These are phyloP conservation scores for Waltergamsia citrina DNA, from an alignment of 2,329 filamentous ascomycete species.

Conservation along the genomic window DNA sequence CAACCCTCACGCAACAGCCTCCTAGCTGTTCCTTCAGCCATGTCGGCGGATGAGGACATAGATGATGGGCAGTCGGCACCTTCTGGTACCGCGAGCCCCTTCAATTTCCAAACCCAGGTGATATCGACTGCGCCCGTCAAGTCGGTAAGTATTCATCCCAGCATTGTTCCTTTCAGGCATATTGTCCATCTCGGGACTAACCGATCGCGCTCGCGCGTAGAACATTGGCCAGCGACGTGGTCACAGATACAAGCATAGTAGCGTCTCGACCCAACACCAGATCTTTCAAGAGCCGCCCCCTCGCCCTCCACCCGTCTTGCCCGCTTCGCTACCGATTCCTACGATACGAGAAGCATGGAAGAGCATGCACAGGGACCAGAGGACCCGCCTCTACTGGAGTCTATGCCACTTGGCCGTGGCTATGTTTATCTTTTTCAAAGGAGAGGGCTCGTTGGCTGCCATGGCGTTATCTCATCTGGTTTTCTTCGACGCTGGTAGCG, in stretches of 20 bases:
- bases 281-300: constrained; percentile 90
- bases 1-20: constrained; percentile 1
- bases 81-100: constrained; percentile 51
- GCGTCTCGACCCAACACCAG: constrained; percentile 78
- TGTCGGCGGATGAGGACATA: constrained; percentile 9
- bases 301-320: constrained; percentile 77
- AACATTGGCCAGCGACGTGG: constrained; percentile 86
- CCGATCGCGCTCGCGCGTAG: constrained; percentile 28
- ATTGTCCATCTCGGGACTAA: neutral
- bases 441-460: constrained; percentile 78
- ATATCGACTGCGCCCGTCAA: constrained; percentile 69
- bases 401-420: constrained; percentile 79
- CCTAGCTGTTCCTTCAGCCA: constrained; percentile 17
- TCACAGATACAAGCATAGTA: constrained; percentile 97
- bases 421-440: constrained; percentile 75
- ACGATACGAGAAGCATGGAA: constrained; percentile 80
- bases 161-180: neutral
- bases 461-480: constrained; percentile 89
- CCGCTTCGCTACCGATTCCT: constrained; percentile 84
- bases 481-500: constrained; percentile 90
- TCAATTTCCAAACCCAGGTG: constrained; percentile 86
- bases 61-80: constrained; percentile 10
- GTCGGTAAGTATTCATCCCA: constrained; percentile 45
- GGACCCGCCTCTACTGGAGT: constrained; percentile 77
- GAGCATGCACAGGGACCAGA: constrained; percentile 86